Evolutionary conservation across 73 alveolate species (phyloP).

Genomic region (Stentor coeruleus): DNA sequence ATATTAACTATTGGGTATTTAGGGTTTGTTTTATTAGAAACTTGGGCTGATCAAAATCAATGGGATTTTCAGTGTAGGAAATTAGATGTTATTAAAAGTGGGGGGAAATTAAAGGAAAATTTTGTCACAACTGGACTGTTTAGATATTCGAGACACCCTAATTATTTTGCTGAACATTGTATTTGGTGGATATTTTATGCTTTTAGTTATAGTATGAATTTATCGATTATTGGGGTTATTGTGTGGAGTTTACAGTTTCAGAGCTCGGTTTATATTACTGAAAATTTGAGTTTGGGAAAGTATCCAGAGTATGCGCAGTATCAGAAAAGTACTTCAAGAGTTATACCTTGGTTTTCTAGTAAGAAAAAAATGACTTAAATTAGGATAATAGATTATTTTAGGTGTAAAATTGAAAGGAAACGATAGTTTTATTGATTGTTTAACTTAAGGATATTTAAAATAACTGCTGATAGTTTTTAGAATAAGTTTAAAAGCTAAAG

Average conservation of each 20-base stretch:
- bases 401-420: too few relatives aligned
- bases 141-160: conserved; percentile 94
- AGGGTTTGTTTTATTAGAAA: conserved; percentile 43
- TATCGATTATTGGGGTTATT: neutral
- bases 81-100: conserved; percentile 45
- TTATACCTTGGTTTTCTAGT: conserved; percentile 27
- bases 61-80: conserved; percentile 34
- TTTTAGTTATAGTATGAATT: conserved; percentile 22
- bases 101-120: too few relatives aligned
- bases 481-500: too few relatives aligned
- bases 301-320: neutral
- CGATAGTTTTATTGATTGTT: too few relatives aligned
- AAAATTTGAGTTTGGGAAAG: neutral
- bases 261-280: conserved; percentile 26
- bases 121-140: conserved; percentile 74
- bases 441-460: too few relatives aligned
- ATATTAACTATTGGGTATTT: conserved; percentile 35
- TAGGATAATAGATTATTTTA: too few relatives aligned
- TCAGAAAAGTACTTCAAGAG: neutral
- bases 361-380: too few relatives aligned
- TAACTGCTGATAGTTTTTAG: too few relatives aligned
- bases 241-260: neutral
- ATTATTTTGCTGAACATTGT: conserved; percentile 85
- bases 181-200: conserved; percentile 82
- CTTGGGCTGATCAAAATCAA: conserved; percentile 43